A percentile compares a stretch with the other conserved stretches of the same genome.
Evolutionary conservation across 2,329 filamentous ascomycete genomes (phyloP).

Genomic region (Fusarium virguliforme): DNA sequence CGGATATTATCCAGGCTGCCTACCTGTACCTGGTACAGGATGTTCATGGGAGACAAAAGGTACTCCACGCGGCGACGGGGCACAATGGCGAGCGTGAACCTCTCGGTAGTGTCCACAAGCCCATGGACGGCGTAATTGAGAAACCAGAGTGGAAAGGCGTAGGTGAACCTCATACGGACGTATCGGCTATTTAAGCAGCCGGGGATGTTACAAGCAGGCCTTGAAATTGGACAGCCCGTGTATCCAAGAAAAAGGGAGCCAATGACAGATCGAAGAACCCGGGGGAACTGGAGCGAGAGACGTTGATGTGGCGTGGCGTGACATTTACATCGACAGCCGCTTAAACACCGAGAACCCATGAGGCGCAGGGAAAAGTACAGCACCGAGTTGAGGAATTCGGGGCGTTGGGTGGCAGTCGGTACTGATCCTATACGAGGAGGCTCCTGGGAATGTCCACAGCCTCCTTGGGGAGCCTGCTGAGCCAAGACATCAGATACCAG

Average conservation of each 20-base stretch:
- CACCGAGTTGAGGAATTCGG: neutral
- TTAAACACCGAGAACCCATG: neutral
- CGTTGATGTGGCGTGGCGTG: neutral
- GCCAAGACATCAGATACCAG: neutral
- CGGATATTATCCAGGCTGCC: neutral
- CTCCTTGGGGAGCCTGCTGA: neutral
- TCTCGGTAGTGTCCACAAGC: neutral
- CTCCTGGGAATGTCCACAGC: neutral
- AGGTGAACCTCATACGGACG: neutral
- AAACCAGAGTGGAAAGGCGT: slow-evolving; percentile 6
- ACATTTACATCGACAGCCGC: neutral
- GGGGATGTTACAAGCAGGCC: neutral
- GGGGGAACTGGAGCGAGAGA: neutral
- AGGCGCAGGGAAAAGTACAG: slow-evolving; percentile 2
- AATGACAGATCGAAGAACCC: neutral
- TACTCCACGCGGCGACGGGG: neutral
- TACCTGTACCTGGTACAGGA: neutral
- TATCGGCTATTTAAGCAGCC: neutral
- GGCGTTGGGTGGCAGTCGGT: neutral
- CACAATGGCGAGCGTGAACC: neutral
- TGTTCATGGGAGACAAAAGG: neutral
- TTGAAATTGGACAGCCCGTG: neutral
- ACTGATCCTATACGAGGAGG: neutral
- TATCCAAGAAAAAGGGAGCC: slow-evolving; percentile 10
- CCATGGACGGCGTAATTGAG: neutral